Base-by-base conservation (phyloP, 352 stramenopile species). In the Albugo laibachii region DNA sequence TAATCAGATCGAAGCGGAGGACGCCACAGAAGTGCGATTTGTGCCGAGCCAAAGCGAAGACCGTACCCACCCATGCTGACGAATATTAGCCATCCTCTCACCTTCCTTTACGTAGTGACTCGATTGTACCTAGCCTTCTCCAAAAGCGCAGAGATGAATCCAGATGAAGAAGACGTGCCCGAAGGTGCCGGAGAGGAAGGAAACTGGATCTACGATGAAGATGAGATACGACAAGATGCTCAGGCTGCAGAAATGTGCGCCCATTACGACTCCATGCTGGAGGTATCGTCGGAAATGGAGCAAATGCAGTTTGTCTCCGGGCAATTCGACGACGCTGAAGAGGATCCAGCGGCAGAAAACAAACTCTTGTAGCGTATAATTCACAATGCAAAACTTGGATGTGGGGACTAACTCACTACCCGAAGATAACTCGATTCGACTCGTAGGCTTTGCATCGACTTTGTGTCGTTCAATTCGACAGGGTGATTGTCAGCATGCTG, bases 141-240 rank as follows among this genome's bases (percentile, higher is more conserved):
- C 54, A 83, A 80, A 64, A 77, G 69, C 43, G 76, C 76, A 10
- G 76, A 84, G 54, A 63, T 89, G 61, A 89, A 89, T 58, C 76
- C 76, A 5, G 73, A 86, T 49, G 70, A 82, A 15, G 62, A 76
- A 31, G 64, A 71, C 11, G 58, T 63, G 12, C 62, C 65, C 34
- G 67, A 62, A 0, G 59, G 43, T 11, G 64, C 62, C 0, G 66
- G 65, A 37, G 58, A 53, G 18, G 47, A 58, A 14, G 72, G 76
- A 36, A 70, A 66, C 1, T 89, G 76, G 76, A 83, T 89, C 57
- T 89, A 73, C 55, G 67, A 89, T 57, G 69, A 77, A 47, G 65
- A 86, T 34, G 76, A 89, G 56, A 69, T 89, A 18, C 59, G 47
- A 0, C 63, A 71, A 40, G 74, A 73, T n/a, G 77, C 68, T 2